Evolutionary conservation across 2,329 filamentous ascomycete species (phyloP).

Genomic region (Basipetospora sp.): DNA sequence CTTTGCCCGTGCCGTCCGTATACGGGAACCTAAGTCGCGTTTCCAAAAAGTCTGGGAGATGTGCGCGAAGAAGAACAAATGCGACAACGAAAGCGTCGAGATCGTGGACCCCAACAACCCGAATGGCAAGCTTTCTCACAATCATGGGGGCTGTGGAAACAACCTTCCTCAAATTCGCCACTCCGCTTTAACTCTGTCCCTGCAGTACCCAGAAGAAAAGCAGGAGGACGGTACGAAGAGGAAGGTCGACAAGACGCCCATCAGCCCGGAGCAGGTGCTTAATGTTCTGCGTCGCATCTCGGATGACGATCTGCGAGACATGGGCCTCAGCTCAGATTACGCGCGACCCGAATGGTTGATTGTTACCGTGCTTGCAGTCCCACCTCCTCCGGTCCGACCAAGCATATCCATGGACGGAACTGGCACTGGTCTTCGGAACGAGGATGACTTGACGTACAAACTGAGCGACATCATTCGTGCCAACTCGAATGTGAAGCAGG

Average conservation of each 20-base stretch:
- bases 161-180: conserved; percentile 76
- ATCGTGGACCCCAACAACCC: no score
- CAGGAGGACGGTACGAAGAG: conserved; percentile 48
- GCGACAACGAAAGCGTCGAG: conserved; percentile 53
- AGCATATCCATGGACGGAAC: conserved; percentile 96
- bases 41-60: conserved; percentile 87
- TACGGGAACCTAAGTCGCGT: conserved; percentile 83
- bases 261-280: conserved; percentile 73
- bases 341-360: conserved; percentile 98
- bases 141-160: conserved; percentile 89
- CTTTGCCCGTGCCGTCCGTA: conserved; percentile 65
- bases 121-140: conserved; percentile 24
- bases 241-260: conserved; percentile 35
- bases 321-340: conserved; percentile 89
- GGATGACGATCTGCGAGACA: conserved; percentile 64
- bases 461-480: conserved; percentile 95
- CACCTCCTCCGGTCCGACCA: conserved; percentile 85
- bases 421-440: conserved; percentile 78
- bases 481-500: conserved; percentile 85
- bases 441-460: conserved; percentile 99
- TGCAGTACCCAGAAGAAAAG: conserved; percentile 26
- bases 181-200: conserved; percentile 58
- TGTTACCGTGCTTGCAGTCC: conserved; percentile 83
- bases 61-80: conserved; percentile 76
- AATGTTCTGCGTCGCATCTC: conserved; percentile 76